A percentile compares a stretch with the other conserved stretches of the same genome.
phyloP scores from a whole-genome alignment of 148 eudicot genomes.

The Cornus controversa region DNA sequence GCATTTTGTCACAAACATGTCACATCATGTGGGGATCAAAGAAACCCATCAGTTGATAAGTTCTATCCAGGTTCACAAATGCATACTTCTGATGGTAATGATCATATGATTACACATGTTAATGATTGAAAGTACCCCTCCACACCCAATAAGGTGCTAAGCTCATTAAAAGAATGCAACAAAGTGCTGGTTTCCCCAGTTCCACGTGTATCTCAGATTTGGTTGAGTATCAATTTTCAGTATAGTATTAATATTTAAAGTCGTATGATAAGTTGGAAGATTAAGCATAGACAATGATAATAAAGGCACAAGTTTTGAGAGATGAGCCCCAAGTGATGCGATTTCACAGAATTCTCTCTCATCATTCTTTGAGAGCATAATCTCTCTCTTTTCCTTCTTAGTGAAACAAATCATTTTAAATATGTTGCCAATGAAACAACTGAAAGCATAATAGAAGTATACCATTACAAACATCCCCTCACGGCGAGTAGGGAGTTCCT shows the following conservation, averaged over 20 bases:
- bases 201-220: no score
- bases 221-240: no score
- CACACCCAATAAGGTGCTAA: neutral
- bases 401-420: neutral
- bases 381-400: neutral
- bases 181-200: neutral
- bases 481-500: conserved; percentile 76
- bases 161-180: neutral
- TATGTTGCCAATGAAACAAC: conserved; percentile 4
- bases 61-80: no score
- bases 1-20: neutral
- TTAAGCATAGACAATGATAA: neutral
- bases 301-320: neutral
- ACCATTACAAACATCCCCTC: conserved; percentile 99
- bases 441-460: conserved; percentile 25
- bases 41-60: no score
- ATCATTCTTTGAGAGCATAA: neutral
- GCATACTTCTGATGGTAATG: neutral
- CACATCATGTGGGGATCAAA: no score
- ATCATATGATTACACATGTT: neutral
- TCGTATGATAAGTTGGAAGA: neutral
- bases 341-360: neutral
- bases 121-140: neutral
- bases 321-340: neutral
- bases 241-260: neutral